Base-by-base conservation (phyloP, 768 basidiomycete species). In the Phanerochaete carnosa region DNA sequence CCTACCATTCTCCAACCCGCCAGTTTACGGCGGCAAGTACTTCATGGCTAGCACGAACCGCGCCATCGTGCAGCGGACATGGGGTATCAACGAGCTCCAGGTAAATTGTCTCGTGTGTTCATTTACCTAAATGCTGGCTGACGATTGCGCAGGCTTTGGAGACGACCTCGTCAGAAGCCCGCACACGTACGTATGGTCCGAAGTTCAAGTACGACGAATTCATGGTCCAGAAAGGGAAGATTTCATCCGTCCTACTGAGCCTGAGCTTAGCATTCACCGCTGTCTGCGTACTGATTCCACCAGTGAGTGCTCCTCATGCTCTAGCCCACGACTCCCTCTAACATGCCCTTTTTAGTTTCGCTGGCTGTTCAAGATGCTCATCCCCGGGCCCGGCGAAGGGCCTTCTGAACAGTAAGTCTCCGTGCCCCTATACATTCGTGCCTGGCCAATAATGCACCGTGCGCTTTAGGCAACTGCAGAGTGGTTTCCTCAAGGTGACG, bases 161-260 rank as follows among this genome's bases (percentile, higher is more conserved):
- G 59, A 61, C 46, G 58, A 58, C 58, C 33, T 55, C 63, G 61
- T 57, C 66, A 60, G 58, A 71, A 12, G 46, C 66, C 26, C 55
- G 63, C 45, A 62, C 57, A 33, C 59, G 69, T 1, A 53, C 72
- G 15, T 95, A 95, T 67, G 95, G 92, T 5, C 76, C 84, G 0
- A 68, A 80, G 2, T 94, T 97, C 77, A 76, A 75, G 47, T 96
- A 95, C 70, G 84, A 86, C 54, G 94, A 95, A 71, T 89, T 89
- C 59, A 22, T 82, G 64, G 75, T 72, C 3, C 77, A 74, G 52
- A 69, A 73, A 3, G 77, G 75, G 33, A 70, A 68, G 25, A 4
- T 85, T 3, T 66, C 74, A n/a, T 77, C 83, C 13, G 47, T 80
- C 5, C 13, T 80, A 1, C 57, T 78, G 13, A 76, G 80, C n/a